Evolutionary conservation across 371 early-diverging fungal species (phyloP).

Genomic region (Mucor indicus): DNA sequence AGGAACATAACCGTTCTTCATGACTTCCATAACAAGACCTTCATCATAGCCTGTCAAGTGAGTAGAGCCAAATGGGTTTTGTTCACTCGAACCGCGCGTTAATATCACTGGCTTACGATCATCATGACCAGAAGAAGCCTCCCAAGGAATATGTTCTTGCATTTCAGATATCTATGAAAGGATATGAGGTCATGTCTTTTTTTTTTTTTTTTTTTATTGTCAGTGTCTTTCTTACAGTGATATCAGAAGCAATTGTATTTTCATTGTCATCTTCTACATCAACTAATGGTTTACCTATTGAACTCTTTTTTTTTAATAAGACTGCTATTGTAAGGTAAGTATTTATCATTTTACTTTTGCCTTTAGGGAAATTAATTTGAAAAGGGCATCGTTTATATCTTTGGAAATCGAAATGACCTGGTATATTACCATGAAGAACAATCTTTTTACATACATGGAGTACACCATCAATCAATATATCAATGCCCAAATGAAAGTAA

Average conservation of each 20-base stretch:
- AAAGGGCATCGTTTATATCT: slow-evolving; percentile 63
- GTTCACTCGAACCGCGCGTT: slow-evolving; percentile 64
- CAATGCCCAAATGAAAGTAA: slow-evolving; percentile 73
- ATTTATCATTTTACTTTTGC: slow-evolving; percentile 13
- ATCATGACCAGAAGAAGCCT: slow-evolving; percentile 6
- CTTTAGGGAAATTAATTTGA: slow-evolving; percentile 34
- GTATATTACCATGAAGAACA: slow-evolving; percentile 71
- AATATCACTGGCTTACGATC: slow-evolving; percentile 55
- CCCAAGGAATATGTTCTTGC: slow-evolving; percentile 50
- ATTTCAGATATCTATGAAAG: slow-evolving; percentile 35
- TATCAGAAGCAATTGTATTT: slow-evolving; percentile 32
- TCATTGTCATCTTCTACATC: slow-evolving; percentile 36
- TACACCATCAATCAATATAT: slow-evolving; percentile 69
- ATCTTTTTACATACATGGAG: slow-evolving; percentile 72
- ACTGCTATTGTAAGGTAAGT: no score
- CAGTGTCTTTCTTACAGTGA: slow-evolving; percentile 45
- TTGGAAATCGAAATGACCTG: slow-evolving; percentile 73
- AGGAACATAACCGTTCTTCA: slow-evolving; percentile 61
- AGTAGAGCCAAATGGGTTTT: slow-evolving; percentile 73
- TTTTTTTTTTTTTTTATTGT: background rate
- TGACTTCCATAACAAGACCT: slow-evolving; percentile 56
- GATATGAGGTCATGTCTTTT: slow-evolving; percentile 7
- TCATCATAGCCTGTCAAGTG: slow-evolving; percentile 63
- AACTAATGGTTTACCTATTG: slow-evolving; percentile 19
- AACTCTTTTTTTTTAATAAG: background rate